Base-by-base conservation (phyloP, 2,329 filamentous ascomycete genomes). In the Fusarium cicatricum region DNA sequence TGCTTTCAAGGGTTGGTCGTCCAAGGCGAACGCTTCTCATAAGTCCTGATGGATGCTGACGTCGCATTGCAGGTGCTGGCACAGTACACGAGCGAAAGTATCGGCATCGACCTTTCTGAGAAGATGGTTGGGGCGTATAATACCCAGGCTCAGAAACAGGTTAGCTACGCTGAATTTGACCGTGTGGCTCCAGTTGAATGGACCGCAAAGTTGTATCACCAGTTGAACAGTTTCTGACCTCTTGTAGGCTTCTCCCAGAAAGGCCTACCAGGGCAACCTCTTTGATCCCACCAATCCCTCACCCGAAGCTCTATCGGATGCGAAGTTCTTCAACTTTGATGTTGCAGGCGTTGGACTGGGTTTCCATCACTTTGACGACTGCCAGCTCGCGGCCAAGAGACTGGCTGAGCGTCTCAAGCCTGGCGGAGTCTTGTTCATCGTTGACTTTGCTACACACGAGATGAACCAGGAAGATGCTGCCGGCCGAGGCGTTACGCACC, bases 101-200 rank as follows among this genome's bases (percentile, higher is more conserved):
- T 88, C 14, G 90, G 89, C 36, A 80, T 93, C 38, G 90, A 93
- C 69, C 75, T 92, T 51, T 88, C 89, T 0, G 81, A 86, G 58
- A 85, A 85, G 56, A 92, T 92, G 90, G 82, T 91, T 5, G 75
- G 77, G 1, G 77, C 80, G 7, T 93, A 88, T 77, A 92, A 92
- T 69, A 73, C 76, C 11, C 79, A 82, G 21, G 86, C 85, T 16
- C 70, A 74, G 31, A 82, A 82, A 56, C 80, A 85, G 72, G 82
- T 82, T 60, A 53, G 73, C 46, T 37, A 40, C 17, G 14, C 23
- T 42, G 50, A 16, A 33, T 10, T 15, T 23, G 51, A 36, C 29
- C 23, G 6, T 23, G 31, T 36, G 38, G 37, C 32, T 34, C 15
- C n/a, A 16, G 17, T 17, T 46, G 11, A 14, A 26, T 19, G 28